Evolutionary conservation across 176 grass and related monocot genomes (phyloP).

Genomic region (Oryza nivara): DNA sequence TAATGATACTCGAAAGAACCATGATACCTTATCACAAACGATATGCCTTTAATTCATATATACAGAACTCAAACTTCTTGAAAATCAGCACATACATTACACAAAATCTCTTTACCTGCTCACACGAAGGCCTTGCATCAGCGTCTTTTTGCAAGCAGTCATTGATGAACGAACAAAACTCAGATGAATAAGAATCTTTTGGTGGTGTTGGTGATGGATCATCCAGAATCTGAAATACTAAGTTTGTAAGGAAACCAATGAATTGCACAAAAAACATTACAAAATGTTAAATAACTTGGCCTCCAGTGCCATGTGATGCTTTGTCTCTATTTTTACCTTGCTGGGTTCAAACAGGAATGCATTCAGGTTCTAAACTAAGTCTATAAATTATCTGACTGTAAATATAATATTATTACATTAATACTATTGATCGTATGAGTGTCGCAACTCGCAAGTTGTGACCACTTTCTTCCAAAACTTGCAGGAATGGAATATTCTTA

Average conservation of each 20-base stretch:
- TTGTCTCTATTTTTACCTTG: not conserved
- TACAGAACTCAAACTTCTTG: constrained; percentile 12
- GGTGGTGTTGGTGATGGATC: constrained; percentile 84
- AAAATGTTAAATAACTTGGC: not conserved
- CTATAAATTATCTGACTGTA: no score
- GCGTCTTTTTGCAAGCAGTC: constrained; percentile 90
- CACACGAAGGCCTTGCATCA: constrained; percentile 73
- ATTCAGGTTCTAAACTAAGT: not conserved
- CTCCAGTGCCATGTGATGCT: not conserved
- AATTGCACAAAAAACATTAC: constrained; percentile 20
- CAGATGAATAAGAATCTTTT: constrained; percentile 66
- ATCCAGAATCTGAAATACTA: constrained; percentile 74
- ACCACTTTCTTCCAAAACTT: not conserved
- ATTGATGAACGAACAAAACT: constrained; percentile 92
- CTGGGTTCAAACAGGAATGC: not conserved
- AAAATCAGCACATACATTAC: constrained; percentile 33
- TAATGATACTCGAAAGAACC: not conserved
- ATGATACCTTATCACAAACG: not conserved
- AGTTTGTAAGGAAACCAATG: constrained; percentile 1
- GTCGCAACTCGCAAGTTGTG: no score
- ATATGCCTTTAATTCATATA: not conserved
- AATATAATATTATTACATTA: not conserved
- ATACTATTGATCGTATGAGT: not conserved
- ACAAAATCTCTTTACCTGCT: constrained; percentile 49
- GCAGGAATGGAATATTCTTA: constrained; percentile 8